Base-by-base conservation (phyloP, 768 basidiomycete genomes). In the Suillus cothurnatus region DNA sequence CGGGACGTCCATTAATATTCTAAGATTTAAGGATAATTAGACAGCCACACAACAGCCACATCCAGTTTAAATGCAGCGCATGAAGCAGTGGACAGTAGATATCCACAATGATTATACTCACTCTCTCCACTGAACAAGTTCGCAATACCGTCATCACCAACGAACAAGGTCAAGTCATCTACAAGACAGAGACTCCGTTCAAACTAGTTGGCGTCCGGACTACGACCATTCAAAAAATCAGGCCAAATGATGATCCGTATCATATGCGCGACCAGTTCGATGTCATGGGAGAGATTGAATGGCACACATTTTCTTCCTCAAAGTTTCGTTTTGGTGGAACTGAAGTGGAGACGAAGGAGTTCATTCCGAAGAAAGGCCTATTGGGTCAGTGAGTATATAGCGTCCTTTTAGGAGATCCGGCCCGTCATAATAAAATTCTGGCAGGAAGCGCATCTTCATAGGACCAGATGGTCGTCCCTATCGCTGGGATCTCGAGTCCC, bases 261-360 rank as follows among this genome's bases (percentile, higher is more conserved):
- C 72, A 74, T 49, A 72, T 74, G 71, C 69, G 32, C 12, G 76
- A 77, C 64, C 71, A 73, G 1, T 77, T 78, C 60, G 74, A 70
- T 0, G 62, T 59, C 3, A 68, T 81, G 4, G 81, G 74, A 12
- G 66, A 74, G 61, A 79, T 82, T 0, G 73, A 80, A 12, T 80
- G 78, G 74, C 74, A 69, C 26, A 1, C 68, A 2, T 38, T 80
- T 11, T 68, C 70, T 21, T 72, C 78, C 0, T 73, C 77, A 7
- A 73, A 67, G 38, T 68, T 83, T 38, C 71, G 69, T 5, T 74
- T 76, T 38, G 66, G 71, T 4, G 77, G 72, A 38, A 57, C 66
- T 15, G 73, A 72, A 19, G 64, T 77, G 50, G 61, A 69, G 23
- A 71, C 76, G 3, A 68, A 67, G 23, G 64, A 68, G 0, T 79